These are phyloP conservation scores for Ogataea salicorniae DNA, from an alignment of 805 yeast species.

Conservation along the genomic window DNA sequence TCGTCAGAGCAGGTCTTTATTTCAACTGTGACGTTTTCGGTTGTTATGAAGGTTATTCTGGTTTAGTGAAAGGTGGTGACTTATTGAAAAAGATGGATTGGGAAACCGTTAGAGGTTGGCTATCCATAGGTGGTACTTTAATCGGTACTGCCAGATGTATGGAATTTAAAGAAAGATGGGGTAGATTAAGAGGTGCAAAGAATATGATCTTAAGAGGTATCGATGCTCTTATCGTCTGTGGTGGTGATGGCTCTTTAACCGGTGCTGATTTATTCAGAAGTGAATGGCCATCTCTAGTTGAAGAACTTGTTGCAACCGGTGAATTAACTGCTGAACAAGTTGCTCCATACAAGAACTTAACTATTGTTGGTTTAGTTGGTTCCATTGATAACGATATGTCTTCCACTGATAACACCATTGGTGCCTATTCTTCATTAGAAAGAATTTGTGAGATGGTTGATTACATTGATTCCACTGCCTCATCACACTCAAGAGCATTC, in stretches of 20 bases:
- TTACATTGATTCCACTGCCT: constrained; percentile 95
- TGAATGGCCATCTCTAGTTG: constrained; percentile 89
- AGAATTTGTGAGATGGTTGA: constrained; percentile 92
- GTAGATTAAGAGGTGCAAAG: constrained; percentile 77
- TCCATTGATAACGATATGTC: constrained; percentile 99
- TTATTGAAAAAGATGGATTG: constrained; percentile 74
- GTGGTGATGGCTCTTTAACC: constrained; percentile 97
- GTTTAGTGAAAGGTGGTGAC: constrained; percentile 81
- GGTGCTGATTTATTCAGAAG: constrained; percentile 93
- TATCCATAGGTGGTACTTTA: constrained; percentile 88
- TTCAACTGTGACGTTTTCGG: constrained; percentile 88
- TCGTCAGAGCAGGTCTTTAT: constrained; percentile 86
- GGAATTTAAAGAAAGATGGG: constrained; percentile 80
- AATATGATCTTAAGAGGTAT: constrained; percentile 84
- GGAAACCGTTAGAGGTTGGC: constrained; percentile 94
- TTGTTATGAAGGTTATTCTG: constrained; percentile 91
- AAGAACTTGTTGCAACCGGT: constrained; percentile 57
- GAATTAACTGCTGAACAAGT: constrained; percentile 55
- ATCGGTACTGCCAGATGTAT: constrained; percentile 95
- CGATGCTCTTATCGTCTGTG: constrained; percentile 93
- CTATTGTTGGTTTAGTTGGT: constrained; percentile 92
- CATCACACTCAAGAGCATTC: constrained; percentile 95
- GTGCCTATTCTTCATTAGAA: constrained; percentile 90
- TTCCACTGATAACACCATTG: constrained; percentile 92
- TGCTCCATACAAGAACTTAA: constrained; percentile 62